Base-by-base conservation (phyloP, 306 rosid genomes). In the Cucumis melo region DNA sequence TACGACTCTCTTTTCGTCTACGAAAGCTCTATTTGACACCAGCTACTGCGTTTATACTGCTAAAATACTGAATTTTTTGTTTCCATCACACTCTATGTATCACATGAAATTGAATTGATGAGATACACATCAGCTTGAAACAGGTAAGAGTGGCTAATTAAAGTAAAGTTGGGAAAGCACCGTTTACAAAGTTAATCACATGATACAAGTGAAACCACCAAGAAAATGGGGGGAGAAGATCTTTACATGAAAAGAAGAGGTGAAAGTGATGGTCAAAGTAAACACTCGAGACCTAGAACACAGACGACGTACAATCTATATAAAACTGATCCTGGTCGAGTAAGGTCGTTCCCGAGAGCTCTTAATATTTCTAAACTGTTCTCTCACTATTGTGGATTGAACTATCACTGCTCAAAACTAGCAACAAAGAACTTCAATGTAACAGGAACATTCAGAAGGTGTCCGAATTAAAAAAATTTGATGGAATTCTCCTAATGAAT, bases 181-280 rank as follows among this genome's bases (percentile, higher is more conserved):
- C 74, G 12, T 68, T 12, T 68, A 41, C 17, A 66, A 66, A 42
- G 55, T 21, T 42, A 21, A 44, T 70, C 75, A 70, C 75, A 70
- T n/a, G 75, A 70, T 70, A 46, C 75, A 70, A 70, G 75, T 70
- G 75, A 44, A 44, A 8, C 34, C 36, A 44, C 51, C 74, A 70
- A 46, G 57, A 12, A 44, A 44, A 42, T 14, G 14, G 75, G 57
- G 57, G 46, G 21, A 20, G 32, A 20, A 20, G 54, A 21, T 20
- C 27, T 10, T 41, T 42, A 21, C 20, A 41, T 20, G 10, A 41
- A 67, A 67, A 39, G 34, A 13, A 39, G 19, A 2, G 20, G 17
- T 66, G 75, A 70, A 70, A 67, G 55, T 20, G 74, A 67, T 42
- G 74, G 73, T 67, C 74, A 67, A 67, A 39, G 42, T 21, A 42